Evolutionary conservation across 139 green algal genomes (phyloP).

Genomic region (Desmodesmus armatus): DNA sequence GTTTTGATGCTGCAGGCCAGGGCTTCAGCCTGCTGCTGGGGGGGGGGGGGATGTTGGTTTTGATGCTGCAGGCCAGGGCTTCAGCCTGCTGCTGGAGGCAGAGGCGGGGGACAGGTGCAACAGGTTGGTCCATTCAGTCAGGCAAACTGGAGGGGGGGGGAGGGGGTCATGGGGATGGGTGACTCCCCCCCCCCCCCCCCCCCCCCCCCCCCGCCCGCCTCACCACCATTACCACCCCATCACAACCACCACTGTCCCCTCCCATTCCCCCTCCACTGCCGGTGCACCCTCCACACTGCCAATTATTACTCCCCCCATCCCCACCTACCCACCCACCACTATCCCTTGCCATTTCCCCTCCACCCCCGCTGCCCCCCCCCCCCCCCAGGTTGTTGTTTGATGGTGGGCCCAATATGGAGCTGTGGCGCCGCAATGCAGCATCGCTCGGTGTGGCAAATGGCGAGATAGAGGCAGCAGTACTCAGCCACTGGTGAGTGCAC

Average conservation of each 20-base stretch:
- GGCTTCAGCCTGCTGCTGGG: too few species aligned
- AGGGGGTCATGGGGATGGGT: too few species aligned
- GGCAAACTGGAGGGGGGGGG: too few species aligned
- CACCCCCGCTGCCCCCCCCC: background rate
- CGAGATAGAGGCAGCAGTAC: conserved; percentile 49
- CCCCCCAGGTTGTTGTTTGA: conserved; percentile 53
- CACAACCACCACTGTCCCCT: too few species aligned
- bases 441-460: conserved; percentile 23
- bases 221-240: too few species aligned
- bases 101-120: background rate
- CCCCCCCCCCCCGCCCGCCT: too few species aligned
- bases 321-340: background rate
- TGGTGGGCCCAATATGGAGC: conserved; percentile 32
- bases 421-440: conserved; percentile 46
- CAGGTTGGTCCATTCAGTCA: too few species aligned
- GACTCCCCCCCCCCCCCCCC: too few species aligned
- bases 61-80: conserved; percentile 55
- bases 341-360: background rate
- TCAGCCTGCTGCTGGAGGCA: conserved; percentile 45
- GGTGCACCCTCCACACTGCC: background rate
- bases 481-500: conserved; percentile 57
- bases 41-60: too few species aligned
- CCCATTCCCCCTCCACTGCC: background rate
- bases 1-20: too few species aligned
- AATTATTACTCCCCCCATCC: background rate